phyloP scores from a whole-genome alignment of 2,329 filamentous ascomycete genomes.

The Aspergillus sp. region DNA sequence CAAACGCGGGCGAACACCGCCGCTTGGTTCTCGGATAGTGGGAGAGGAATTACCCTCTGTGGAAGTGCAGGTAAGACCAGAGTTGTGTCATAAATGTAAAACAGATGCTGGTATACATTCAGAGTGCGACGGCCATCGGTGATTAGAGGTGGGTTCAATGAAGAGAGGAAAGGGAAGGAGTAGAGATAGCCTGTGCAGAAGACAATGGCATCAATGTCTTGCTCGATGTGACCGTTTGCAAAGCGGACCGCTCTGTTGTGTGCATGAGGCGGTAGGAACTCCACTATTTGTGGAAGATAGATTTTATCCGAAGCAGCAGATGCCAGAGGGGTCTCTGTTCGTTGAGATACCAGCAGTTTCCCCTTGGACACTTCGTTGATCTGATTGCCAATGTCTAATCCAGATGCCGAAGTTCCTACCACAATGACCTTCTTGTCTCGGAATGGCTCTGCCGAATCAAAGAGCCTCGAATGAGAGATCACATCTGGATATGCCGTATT shows the following conservation, averaged over 20 bases:
- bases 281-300: constrained; percentile 56
- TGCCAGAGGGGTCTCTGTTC: constrained; percentile 52
- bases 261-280: constrained; percentile 55
- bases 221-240: constrained; percentile 64
- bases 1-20: constrained; percentile 77
- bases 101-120: constrained; percentile 76
- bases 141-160: constrained; percentile 58
- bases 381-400: constrained; percentile 78
- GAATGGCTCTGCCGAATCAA: constrained; percentile 67
- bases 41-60: constrained; percentile 86
- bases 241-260: constrained; percentile 66
- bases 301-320: constrained; percentile 54
- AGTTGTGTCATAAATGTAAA: constrained; percentile 74
- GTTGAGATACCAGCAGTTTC: constrained; percentile 66
- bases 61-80: constrained; percentile 75
- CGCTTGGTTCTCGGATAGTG: constrained; percentile 75
- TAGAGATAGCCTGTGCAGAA: constrained; percentile 93
- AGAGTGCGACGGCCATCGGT: constrained; percentile 70
- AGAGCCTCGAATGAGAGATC: constrained; percentile 78
- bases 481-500: constrained; percentile 59
- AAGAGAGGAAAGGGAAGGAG: constrained; percentile 70
- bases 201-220: constrained; percentile 71
- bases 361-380: constrained; percentile 62
- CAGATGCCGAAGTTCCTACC: constrained; percentile 82
- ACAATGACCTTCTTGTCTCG: constrained; percentile 73